Evolutionary conservation across 495 filamentous ascomycete genomes (phyloP).

Genomic region (Margaritispora aquatica): DNA sequence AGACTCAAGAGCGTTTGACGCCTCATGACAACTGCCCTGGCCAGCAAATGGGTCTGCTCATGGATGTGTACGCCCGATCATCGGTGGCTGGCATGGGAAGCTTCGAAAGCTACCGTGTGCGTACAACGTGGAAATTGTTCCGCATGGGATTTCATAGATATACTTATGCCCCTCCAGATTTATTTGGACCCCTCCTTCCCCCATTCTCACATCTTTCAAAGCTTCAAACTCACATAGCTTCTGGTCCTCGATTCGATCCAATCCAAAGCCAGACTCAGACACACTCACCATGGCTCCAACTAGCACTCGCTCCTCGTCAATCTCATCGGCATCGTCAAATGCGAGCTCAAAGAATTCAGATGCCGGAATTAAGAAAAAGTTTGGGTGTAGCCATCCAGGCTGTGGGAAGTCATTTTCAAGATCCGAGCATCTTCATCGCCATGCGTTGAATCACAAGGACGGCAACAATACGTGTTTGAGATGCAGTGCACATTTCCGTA

Average conservation of each 20-base stretch:
- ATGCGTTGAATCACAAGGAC: constrained; percentile 50
- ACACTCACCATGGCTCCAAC: constrained; percentile 18
- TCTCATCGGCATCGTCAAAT: constrained; percentile 16
- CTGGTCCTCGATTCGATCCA: background rate
- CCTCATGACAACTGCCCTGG: constrained; percentile 7
- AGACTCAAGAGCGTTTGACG: background rate
- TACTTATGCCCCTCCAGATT: constrained; percentile 12
- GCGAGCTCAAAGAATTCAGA: constrained; percentile 22
- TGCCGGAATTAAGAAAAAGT: constrained; percentile 38
- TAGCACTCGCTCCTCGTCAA: constrained; percentile 16
- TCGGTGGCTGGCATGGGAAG: constrained; percentile 19
- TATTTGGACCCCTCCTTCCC: constrained; percentile 14
- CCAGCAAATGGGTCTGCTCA: constrained; percentile 1
- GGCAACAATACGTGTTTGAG: constrained; percentile 48
- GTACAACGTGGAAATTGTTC: constrained; percentile 14
- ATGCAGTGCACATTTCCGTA: constrained; percentile 51
- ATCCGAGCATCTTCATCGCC: constrained; percentile 53
- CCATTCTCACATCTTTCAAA: constrained; percentile 1
- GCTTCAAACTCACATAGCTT: background rate
- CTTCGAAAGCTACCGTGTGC: background rate
- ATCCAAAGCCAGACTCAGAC: background rate
- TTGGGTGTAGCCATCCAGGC: constrained; percentile 36
- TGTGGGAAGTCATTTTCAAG: constrained; percentile 53
- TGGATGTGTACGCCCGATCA: constrained; percentile 15
- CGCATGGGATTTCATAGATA: constrained; percentile 11